Base-by-base conservation (phyloP, 2,329 filamentous ascomycete species). In the Curvularia lunata region DNA sequence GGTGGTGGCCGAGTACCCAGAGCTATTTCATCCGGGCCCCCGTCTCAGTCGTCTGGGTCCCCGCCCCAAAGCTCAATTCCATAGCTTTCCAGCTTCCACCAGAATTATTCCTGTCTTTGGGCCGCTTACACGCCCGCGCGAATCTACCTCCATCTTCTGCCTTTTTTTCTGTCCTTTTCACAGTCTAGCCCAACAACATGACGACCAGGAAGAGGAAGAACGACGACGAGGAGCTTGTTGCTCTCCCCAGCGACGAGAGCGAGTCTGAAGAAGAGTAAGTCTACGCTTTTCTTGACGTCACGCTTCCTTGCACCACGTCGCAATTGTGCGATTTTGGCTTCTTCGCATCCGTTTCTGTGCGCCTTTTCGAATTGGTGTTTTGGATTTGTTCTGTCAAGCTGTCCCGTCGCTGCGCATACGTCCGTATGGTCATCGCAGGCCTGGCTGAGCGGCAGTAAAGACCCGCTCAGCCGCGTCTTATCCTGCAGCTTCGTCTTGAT, bases 201-300 rank as follows among this genome's bases (percentile, higher is more conserved):
- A 76, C 77, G 41, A 80, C 78, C 48, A 77, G 78, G 65, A 80
- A 80, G 69, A 75, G 78, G 62, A 80, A 79, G 74, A 75, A 79
- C 47, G 75, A 78, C 52, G 75, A 78, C 61, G 77, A 78, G 65
- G 78, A 80, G 75, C 76, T 80, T 54, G 72, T 76, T 53, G 77
- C 77, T 42, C 77, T 80, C 27, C 78, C 78, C 4, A 77, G 76
- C 55, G 75, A 77, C 51, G 78, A 78, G 58, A 75, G 75, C 52
- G 78, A 79, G 57, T 73, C 76, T 59, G 78, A 80, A 75, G 78
- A 77, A 73, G 78, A 77, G 75, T 78, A 69, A 77, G 75, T 77
- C 60, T 57, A 40, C 62, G 47, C 58, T 59, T 64, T 59, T 59
- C 65, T 75, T 77, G 75, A 77, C 74, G 75, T 77, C 74, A 76